Conservation (phyloP, 768 basidiomycete genomes). For the Tulasnella calospora region DNA sequence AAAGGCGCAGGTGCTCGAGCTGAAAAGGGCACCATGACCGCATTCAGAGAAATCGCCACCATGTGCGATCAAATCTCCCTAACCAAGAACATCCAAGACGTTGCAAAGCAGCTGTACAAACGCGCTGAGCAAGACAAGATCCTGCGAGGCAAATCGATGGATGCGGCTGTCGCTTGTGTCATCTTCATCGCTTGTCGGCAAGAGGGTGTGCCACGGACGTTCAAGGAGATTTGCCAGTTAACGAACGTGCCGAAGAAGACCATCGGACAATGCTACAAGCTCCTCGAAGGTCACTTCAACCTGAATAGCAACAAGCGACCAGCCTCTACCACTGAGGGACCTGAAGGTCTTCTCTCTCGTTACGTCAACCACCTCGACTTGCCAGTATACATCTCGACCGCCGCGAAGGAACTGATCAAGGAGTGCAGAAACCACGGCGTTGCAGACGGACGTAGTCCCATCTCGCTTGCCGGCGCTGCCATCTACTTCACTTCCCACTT, state of each 20-base stretch:
- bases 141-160: slow-evolving; percentile 82
- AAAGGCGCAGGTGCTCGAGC: slow-evolving; percentile 65
- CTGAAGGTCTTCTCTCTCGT: slow-evolving; percentile 60
- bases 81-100: slow-evolving; percentile 89
- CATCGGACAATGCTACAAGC: slow-evolving; percentile 89
- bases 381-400: slow-evolving; percentile 73
- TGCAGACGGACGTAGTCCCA: slow-evolving; percentile 89
- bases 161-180: slow-evolving; percentile 93
- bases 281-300: slow-evolving; percentile 83
- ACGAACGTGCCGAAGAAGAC: slow-evolving; percentile 93
- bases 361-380: slow-evolving; percentile 92
- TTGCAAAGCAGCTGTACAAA: slow-evolving; percentile 95
- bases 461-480: slow-evolving; percentile 97
- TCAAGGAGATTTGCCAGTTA: slow-evolving; percentile 90
- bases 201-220: slow-evolving; percentile 91
- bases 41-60: slow-evolving; percentile 84
- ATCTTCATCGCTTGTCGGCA: slow-evolving; percentile 97
- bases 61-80: slow-evolving; percentile 96
- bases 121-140: slow-evolving; percentile 94
- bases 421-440: slow-evolving; percentile 77
- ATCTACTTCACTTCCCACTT: slow-evolving; percentile 89
- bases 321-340: slow-evolving; percentile 33
- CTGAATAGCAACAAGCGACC: slow-evolving; percentile 47
- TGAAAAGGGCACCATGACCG: slow-evolving; percentile 78
- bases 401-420: slow-evolving; percentile 76